Conservation (phyloP, 768 basidiomycete species). For the Termitomyces sp. region DNA sequence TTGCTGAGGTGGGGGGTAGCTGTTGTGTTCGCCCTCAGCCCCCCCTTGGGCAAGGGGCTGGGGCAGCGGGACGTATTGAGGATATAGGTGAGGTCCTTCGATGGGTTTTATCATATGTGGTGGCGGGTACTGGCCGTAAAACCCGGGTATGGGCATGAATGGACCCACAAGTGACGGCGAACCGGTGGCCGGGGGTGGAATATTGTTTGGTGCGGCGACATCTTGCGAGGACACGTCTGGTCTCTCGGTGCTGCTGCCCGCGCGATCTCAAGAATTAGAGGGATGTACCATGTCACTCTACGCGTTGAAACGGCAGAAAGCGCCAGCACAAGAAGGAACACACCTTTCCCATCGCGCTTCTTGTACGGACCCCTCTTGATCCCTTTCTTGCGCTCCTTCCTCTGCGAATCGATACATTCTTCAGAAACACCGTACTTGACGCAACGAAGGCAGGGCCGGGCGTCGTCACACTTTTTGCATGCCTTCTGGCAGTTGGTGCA, state of each 20-base stretch:
- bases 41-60: slow-evolving; percentile 17
- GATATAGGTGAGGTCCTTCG: slow-evolving; percentile 46
- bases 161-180: slow-evolving; percentile 43
- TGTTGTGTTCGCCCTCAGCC: slow-evolving; percentile 14
- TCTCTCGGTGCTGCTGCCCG: slow-evolving; percentile 52
- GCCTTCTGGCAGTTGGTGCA: slow-evolving; percentile 90
- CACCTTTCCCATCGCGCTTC: slow-evolving; percentile 92
- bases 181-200: slow-evolving; percentile 35
- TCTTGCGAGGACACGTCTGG: slow-evolving; percentile 34
- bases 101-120: slow-evolving; percentile 47
- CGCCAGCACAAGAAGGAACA: slow-evolving; percentile 27
- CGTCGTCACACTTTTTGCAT: slow-evolving; percentile 91
- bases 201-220: slow-evolving; percentile 38
- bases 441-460: slow-evolving; percentile 89
- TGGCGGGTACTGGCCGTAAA: slow-evolving; percentile 54
- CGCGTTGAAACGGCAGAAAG: slow-evolving; percentile 17
- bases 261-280: slow-evolving; percentile 53
- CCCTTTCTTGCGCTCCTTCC: slow-evolving; percentile 90
- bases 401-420: slow-evolving; percentile 85
- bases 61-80: slow-evolving; percentile 23
- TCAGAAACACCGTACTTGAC: slow-evolving; percentile 87
- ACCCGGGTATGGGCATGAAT: slow-evolving; percentile 54
- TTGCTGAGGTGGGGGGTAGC: slow-evolving; percentile 18
- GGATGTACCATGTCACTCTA: slow-evolving; percentile 27
- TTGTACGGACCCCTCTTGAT: slow-evolving; percentile 89